Conservation (phyloP, 805 yeast genomes). For the Novakomyces olei region DNA sequence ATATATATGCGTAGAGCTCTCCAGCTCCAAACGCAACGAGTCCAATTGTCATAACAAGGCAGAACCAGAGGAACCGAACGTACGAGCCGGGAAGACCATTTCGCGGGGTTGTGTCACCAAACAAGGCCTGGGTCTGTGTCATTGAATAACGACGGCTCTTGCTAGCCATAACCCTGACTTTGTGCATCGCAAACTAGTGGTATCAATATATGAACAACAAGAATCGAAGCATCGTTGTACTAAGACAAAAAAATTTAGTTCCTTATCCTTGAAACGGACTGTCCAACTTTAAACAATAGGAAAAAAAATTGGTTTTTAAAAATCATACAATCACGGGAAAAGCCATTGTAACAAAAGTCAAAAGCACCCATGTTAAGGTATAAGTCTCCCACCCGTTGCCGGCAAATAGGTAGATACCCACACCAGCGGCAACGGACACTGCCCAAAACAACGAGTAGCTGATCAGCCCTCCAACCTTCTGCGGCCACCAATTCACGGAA, state of each 20-base stretch:
- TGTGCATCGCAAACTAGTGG: too few species aligned
- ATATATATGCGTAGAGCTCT: constrained; percentile 2
- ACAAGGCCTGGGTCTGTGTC: too few species aligned
- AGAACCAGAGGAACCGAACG: constrained; percentile 1
- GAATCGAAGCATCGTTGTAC: too few species aligned
- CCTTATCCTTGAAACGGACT: too few species aligned
- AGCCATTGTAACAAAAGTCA: constrained; percentile 2
- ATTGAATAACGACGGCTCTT: background rate
- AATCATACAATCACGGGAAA: constrained; percentile 1
- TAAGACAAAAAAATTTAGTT: too few species aligned
- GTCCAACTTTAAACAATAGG: too few species aligned
- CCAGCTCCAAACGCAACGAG: constrained; percentile 1
- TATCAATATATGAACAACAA: too few species aligned
- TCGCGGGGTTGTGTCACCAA: too few species aligned
- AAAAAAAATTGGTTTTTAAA: too few species aligned
- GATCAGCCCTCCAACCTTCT: background rate
- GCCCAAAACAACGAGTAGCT: constrained; percentile 1
- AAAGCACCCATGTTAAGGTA: constrained; percentile 2
- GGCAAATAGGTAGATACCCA: constrained; percentile 1
- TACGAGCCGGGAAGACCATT: too few species aligned
- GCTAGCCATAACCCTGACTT: too few species aligned
- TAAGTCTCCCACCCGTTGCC: background rate
- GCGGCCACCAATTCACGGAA: constrained; percentile 4
- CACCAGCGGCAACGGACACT: background rate
- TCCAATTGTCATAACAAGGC: background rate